Evolutionary conservation across 2,329 filamentous ascomycete species (phyloP).

Genomic region (Stachybotrys echinatus): DNA sequence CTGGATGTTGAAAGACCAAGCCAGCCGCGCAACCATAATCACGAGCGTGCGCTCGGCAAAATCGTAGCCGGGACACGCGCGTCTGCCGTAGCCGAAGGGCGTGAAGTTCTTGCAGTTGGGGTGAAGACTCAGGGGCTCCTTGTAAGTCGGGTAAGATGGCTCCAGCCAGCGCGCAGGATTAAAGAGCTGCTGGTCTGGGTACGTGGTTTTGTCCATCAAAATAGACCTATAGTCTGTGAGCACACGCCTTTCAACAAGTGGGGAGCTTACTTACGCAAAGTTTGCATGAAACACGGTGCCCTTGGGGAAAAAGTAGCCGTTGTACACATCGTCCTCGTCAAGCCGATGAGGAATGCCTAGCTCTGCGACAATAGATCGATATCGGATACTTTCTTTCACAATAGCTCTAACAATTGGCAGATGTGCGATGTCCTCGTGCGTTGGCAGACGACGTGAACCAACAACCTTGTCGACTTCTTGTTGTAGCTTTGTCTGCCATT

Average conservation of each 20-base stretch:
- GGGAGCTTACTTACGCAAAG: neutral
- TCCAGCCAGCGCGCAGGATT: conserved; percentile 32
- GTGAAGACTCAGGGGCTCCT: conserved; percentile 29
- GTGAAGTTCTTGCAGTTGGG: conserved; percentile 35
- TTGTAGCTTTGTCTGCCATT: conserved; percentile 27
- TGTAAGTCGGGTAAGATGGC: conserved; percentile 30
- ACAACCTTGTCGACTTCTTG: conserved; percentile 33
- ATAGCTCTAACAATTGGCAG: conserved; percentile 32
- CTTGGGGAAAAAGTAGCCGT: conserved; percentile 46
- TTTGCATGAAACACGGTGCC: conserved; percentile 46
- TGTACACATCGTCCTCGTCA: conserved; percentile 45
- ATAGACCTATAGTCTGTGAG: conserved; percentile 35
- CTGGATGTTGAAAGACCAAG: conserved; percentile 28
- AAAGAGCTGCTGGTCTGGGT: no score
- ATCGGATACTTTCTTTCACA: conserved; percentile 42
- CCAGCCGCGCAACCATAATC: conserved; percentile 31
- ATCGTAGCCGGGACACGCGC: conserved; percentile 38
- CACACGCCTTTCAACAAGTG: no score
- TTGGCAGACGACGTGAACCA: conserved; percentile 26
- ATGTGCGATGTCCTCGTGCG: conserved; percentile 26
- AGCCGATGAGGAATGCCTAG: conserved; percentile 44
- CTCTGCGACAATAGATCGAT: conserved; percentile 36
- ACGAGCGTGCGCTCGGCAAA: conserved; percentile 35
- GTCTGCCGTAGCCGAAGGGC: conserved; percentile 49
- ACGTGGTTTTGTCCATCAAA: conserved; percentile 34